These are phyloP conservation scores for Botrytis aclada DNA, from an alignment of 2,329 filamentous ascomycete genomes.

Conservation along the genomic window DNA sequence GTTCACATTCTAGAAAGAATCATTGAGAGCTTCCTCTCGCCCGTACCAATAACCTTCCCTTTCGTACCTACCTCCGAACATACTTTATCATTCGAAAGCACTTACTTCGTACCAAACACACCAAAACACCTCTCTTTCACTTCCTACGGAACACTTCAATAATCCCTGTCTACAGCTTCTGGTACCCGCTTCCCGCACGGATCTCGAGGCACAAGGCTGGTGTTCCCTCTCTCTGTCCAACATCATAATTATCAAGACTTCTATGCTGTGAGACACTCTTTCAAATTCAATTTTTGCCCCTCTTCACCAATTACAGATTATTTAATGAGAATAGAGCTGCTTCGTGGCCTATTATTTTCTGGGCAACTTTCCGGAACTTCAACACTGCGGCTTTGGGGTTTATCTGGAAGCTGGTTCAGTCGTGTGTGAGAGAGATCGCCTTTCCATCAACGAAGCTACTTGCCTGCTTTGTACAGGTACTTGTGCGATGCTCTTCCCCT, in stretches of 20 bases:
- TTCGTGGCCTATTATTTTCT: slow-evolving; percentile 1
- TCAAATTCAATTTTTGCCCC: slow-evolving; percentile 8
- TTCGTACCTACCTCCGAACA: neutral
- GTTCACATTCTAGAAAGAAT: neutral
- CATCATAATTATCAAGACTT: slow-evolving; percentile 10
- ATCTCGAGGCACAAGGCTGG: slow-evolving; percentile 20
- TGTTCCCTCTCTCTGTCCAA: slow-evolving; percentile 2
- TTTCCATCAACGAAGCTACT: slow-evolving; percentile 4
- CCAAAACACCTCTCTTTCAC: neutral
- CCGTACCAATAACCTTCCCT: neutral
- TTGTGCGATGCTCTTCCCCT: neutral
- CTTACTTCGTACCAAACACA: neutral
- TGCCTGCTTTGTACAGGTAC: slow-evolving; percentile 13
- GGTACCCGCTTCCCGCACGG: slow-evolving; percentile 2
- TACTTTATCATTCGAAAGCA: neutral
- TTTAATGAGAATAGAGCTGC: slow-evolving; percentile 11
- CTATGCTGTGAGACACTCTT: slow-evolving; percentile 14
- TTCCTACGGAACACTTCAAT: neutral
- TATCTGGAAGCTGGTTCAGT: neutral
- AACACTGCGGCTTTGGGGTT: neutral
- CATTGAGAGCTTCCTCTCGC: neutral
- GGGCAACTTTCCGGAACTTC: slow-evolving; percentile 2
- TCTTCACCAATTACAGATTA: slow-evolving; percentile 15
- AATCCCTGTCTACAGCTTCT: neutral
- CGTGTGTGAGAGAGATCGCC: slow-evolving; percentile 8